These are phyloP conservation scores for Amanita molliuscula DNA, from an alignment of 768 basidiomycete species.

Conservation along the genomic window DNA sequence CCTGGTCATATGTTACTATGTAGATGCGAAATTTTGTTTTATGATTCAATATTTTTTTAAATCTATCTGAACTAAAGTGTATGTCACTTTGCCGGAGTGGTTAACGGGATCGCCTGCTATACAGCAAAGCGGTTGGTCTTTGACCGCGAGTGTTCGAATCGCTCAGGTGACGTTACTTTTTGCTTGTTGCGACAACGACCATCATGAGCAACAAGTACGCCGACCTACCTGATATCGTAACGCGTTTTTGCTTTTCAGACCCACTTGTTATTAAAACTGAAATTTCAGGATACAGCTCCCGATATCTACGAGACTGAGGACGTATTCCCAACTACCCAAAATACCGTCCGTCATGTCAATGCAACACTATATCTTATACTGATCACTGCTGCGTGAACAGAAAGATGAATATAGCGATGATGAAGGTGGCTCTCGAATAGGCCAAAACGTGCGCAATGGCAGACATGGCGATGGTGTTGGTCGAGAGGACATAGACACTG, in stretches of 20 bases:
- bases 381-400: slow-evolving; percentile 20
- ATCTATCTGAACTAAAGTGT: slow-evolving; percentile 11
- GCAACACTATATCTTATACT: slow-evolving; percentile 1
- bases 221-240: slow-evolving; percentile 84
- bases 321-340: slow-evolving; percentile 41
- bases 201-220: slow-evolving; percentile 75
- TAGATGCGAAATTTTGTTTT: too few relatives aligned
- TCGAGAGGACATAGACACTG: slow-evolving; percentile 62
- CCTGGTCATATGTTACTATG: background rate
- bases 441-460: slow-evolving; percentile 23
- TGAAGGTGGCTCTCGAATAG: slow-evolving; percentile 33
- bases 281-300: slow-evolving; percentile 70
- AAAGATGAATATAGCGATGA: slow-evolving; percentile 61
- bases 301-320: slow-evolving; percentile 93
- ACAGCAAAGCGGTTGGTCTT: slow-evolving; percentile 35
- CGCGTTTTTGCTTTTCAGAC: slow-evolving; percentile 18
- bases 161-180: slow-evolving; percentile 38
- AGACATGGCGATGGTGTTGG: slow-evolving; percentile 28
- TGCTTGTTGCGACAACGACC: background rate
- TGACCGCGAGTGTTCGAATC: slow-evolving; percentile 44
- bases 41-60: slow-evolving; percentile 8
- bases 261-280: background rate
- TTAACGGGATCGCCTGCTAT: slow-evolving; percentile 82
- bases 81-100: slow-evolving; percentile 91
- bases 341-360: slow-evolving; percentile 31